Conservation (phyloP, 805 yeast genomes). For the Metschnikowia shivogae region DNA sequence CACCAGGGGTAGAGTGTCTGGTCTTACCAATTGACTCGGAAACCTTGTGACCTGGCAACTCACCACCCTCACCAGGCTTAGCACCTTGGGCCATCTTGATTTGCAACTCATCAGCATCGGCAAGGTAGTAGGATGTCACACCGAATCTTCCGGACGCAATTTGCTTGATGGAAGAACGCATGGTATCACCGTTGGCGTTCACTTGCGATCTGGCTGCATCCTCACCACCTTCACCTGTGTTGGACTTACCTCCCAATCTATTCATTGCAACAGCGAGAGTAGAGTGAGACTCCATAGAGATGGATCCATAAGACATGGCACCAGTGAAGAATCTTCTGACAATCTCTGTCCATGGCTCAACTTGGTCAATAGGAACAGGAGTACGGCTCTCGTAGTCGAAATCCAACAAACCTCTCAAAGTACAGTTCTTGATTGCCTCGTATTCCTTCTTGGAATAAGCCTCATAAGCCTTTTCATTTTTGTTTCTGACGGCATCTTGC, state of each 20-base stretch:
- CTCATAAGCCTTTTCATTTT: slow-evolving; percentile 89
- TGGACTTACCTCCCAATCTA: slow-evolving; percentile 94
- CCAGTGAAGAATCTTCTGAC: slow-evolving; percentile 98
- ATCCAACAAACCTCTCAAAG: slow-evolving; percentile 89
- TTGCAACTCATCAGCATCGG: slow-evolving; percentile 96
- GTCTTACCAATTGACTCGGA: slow-evolving; percentile 85
- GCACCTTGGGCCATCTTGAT: slow-evolving; percentile 99
- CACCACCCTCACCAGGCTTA: slow-evolving; percentile 99
- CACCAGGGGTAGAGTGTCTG: slow-evolving; percentile 95
- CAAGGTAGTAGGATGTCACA: slow-evolving; percentile 88
- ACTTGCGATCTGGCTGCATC: slow-evolving; percentile 85
- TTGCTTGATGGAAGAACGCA: slow-evolving; percentile 98
- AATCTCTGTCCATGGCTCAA: slow-evolving; percentile 99
- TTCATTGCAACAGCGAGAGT: slow-evolving; percentile 98
- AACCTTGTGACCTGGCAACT: slow-evolving; percentile 92
- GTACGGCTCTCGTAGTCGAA: slow-evolving; percentile 70
- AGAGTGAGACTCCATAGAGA: slow-evolving; percentile 97
- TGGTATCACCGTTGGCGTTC: slow-evolving; percentile 86
- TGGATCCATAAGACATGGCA: slow-evolving; percentile 99
- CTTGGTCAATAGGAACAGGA: slow-evolving; percentile 92
- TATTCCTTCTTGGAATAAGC: slow-evolving; percentile 85
- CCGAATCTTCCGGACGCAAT: slow-evolving; percentile 98
- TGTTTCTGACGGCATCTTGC: slow-evolving; percentile 98
- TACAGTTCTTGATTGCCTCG: slow-evolving; percentile 89
- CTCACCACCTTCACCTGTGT: slow-evolving; percentile 99